Conservation (phyloP, 305 asterid species). For the Fraxinus floribunda region DNA sequence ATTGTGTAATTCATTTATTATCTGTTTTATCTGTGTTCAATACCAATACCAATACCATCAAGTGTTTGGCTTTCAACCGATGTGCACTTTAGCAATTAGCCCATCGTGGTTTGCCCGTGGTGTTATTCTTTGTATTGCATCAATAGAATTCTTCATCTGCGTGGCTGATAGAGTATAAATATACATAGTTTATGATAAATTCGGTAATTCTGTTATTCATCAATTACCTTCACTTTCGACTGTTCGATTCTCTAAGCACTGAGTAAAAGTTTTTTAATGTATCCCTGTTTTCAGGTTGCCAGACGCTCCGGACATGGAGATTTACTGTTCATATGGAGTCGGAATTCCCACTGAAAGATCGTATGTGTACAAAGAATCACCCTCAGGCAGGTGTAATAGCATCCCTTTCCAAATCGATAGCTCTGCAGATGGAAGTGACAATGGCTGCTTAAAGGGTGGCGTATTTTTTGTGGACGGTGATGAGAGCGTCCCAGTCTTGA, state of each 20-base stretch:
- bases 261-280: neutral
- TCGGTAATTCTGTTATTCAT: neutral
- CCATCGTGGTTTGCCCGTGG: neutral
- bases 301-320: constrained; percentile 83
- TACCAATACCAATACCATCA: neutral
- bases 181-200: neutral
- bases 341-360: constrained; percentile 93
- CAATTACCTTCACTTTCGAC: neutral
- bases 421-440: constrained; percentile 57
- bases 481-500: constrained; percentile 60
- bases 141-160: neutral
- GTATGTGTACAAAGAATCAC: constrained; percentile 63
- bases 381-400: constrained; percentile 53
- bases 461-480: constrained; percentile 79
- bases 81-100: neutral
- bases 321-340: constrained; percentile 68
- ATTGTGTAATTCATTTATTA: neutral
- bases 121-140: neutral
- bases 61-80: neutral
- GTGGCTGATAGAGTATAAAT: neutral
- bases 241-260: neutral
- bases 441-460: constrained; percentile 73
- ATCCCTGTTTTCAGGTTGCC: constrained; percentile 56
- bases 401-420: constrained; percentile 83
- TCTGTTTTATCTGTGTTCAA: neutral